Evolutionary conservation across 805 yeast genomes (phyloP).

Genomic region (Spathaspora arborariae): DNA sequence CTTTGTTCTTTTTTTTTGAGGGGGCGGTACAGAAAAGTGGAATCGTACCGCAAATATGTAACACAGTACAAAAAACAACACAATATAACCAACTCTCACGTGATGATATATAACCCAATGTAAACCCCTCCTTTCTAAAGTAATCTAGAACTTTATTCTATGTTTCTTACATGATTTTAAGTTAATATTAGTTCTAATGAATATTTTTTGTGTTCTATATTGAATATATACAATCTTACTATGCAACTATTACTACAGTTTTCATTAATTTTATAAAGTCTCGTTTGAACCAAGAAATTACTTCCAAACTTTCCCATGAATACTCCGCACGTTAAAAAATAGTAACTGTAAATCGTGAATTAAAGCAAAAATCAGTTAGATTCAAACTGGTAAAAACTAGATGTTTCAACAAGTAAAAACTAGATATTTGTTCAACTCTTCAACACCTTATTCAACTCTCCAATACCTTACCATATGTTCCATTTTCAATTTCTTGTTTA

Average conservation of each 20-base stretch:
- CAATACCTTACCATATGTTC: constrained; percentile 21
- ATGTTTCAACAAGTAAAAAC: no score
- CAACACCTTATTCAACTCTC: not conserved
- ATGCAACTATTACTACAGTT: no score
- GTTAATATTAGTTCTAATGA: no score
- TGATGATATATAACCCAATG: not conserved
- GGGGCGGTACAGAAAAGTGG: not conserved
- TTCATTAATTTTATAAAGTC: no score
- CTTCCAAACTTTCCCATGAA: not conserved
- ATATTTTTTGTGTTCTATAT: no score
- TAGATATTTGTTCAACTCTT: no score
- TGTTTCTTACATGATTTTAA: no score
- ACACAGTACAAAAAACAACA: not conserved
- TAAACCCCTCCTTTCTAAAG: not conserved
- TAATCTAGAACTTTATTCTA: no score
- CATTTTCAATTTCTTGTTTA: constrained; percentile 21
- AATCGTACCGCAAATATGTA: not conserved
- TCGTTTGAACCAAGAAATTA: not conserved
- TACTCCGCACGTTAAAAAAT: not conserved
- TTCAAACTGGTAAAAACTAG: no score
- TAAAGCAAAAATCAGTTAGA: no score
- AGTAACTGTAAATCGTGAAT: no score
- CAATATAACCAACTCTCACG: not conserved
- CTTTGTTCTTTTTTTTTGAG: not conserved
- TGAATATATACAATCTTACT: no score